Evolutionary conservation across 495 filamentous ascomycete species (phyloP).

Genomic region (Lepidopterella palustris): DNA sequence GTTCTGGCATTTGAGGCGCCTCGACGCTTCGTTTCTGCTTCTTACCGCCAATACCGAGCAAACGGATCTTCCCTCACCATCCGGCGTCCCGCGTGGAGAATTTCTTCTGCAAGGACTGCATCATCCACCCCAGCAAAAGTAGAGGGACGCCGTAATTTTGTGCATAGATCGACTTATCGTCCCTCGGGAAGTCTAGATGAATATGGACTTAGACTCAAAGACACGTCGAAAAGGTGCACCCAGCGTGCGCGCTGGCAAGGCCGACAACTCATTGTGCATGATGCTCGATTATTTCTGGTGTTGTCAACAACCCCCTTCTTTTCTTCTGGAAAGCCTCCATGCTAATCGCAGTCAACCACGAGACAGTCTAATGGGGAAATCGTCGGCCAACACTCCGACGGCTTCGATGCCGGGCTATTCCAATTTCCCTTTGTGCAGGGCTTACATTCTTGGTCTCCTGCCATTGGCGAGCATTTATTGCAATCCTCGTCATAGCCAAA

Average conservation of each 20-base stretch:
- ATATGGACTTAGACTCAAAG: not conserved
- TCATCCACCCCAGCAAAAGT: not conserved
- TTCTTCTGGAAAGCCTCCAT: not conserved
- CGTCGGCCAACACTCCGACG: not conserved
- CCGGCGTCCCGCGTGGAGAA: not conserved
- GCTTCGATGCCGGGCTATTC: not conserved
- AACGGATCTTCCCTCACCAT: not conserved
- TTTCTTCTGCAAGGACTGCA: not conserved
- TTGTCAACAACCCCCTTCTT: not conserved
- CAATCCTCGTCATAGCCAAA: not conserved
- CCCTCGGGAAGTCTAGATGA: not conserved
- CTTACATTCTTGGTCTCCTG: not conserved
- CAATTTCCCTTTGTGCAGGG: not conserved
- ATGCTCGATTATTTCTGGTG: slow-evolving; percentile 1
- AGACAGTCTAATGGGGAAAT: not conserved
- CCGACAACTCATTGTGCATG: not conserved
- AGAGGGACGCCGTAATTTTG: not conserved
- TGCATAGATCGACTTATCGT: not conserved
- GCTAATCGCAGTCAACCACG: slow-evolving; percentile 4
- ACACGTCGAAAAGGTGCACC: slow-evolving; percentile 2
- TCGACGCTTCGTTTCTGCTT: not conserved
- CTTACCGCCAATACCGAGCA: not conserved
- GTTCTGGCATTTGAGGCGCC: too few relatives aligned
- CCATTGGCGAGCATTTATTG: slow-evolving; percentile 1
- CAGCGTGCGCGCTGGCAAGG: not conserved